Base-by-base conservation (phyloP, 2,329 filamentous ascomycete species). In the Ceratocystis colombiana region DNA sequence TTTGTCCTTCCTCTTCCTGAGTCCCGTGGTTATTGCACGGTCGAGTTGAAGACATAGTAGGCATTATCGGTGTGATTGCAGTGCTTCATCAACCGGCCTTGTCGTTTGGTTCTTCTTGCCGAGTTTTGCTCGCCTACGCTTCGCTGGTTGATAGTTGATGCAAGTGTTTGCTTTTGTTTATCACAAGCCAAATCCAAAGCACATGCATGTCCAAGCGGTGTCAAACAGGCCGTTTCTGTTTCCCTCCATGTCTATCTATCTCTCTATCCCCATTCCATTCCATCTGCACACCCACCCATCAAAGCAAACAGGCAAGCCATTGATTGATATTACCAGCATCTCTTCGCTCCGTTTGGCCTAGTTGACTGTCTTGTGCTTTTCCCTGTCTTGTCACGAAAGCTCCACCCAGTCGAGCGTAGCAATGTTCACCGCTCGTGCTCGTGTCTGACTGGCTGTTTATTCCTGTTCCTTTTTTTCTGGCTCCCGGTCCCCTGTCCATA, bases 391-490 rank as follows among this genome's bases (percentile, higher is more conserved):
- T 59, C 25, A 59, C 5, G 12, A 59, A 20, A 37, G 55, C 55
- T 59, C 55, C 55, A 59, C 55, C 55, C 17, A 28, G 22, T 53
- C 25, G 3, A 53, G 15, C 48, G 10, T 25, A 12, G 25, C 55
- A 17, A 59, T 37, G 28, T 59, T 59, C 55, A 59, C 55, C 55
- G 55, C 55, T 59, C 48, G 48, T 53, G 25, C 55, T 59, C 48
- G 48, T 53, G 48, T 28, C 48, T 53, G 55, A 37, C 55, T 59
- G 28, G 55, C 55, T 59, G 55, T 59, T 59, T 59, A 59, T 59
- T 59, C 28, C 30, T 59, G 28, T 59, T 59, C 28, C 53, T 37
- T 57, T 59, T 59, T 59, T 59, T 37, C 28, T 59, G 55, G 28
- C 17, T 37, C 30, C 37, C n/a, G 55, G 30, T 37, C 55, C 55